Conservation (phyloP, 495 filamentous ascomycete species). For the Aspergillus avenaceus region DNA sequence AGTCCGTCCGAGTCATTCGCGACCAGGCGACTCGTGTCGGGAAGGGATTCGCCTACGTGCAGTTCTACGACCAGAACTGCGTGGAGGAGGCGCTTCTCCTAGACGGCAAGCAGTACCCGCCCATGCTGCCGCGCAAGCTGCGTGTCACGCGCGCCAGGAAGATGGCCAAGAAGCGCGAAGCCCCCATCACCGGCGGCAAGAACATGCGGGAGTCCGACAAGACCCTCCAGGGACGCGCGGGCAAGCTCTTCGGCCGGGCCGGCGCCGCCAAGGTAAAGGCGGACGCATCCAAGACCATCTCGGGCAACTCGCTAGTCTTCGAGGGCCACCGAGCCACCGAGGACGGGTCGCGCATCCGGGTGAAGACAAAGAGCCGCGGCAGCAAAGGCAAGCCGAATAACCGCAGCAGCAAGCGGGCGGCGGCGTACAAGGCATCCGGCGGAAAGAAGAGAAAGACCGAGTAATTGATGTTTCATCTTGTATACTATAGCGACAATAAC, state of each 20-base stretch:
- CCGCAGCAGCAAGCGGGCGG: slow-evolving; percentile 53
- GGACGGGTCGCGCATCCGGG: slow-evolving; percentile 55
- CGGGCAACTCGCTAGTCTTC: slow-evolving; percentile 68
- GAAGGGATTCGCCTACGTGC: slow-evolving; percentile 97
- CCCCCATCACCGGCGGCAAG: slow-evolving; percentile 35
- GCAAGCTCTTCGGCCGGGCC: slow-evolving; percentile 76
- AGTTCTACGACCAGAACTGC: slow-evolving; percentile 83
- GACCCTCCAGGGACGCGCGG: slow-evolving; percentile 73
- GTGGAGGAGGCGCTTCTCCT: slow-evolving; percentile 85
- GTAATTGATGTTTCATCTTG: too few relatives aligned
- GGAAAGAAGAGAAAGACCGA: slow-evolving; percentile 34
- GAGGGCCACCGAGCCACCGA: slow-evolving; percentile 81
- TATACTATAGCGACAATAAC: too few relatives aligned
- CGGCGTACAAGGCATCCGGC: slow-evolving; percentile 61
- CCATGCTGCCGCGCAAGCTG: slow-evolving; percentile 81
- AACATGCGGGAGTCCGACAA: slow-evolving; percentile 60
- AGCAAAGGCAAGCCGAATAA: slow-evolving; percentile 50
- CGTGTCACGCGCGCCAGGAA: slow-evolving; percentile 83
- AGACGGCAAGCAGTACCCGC: slow-evolving; percentile 87
- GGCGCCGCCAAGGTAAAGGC: slow-evolving; percentile 63
- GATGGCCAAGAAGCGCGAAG: slow-evolving; percentile 61
- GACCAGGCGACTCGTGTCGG: slow-evolving; percentile 87
- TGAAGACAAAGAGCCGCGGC: slow-evolving; percentile 55
- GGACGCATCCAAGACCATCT: slow-evolving; percentile 28
- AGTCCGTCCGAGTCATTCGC: slow-evolving; percentile 90